phyloP scores from a whole-genome alignment of 2,329 filamentous ascomycete genomes.

The Aciculosporium take region DNA sequence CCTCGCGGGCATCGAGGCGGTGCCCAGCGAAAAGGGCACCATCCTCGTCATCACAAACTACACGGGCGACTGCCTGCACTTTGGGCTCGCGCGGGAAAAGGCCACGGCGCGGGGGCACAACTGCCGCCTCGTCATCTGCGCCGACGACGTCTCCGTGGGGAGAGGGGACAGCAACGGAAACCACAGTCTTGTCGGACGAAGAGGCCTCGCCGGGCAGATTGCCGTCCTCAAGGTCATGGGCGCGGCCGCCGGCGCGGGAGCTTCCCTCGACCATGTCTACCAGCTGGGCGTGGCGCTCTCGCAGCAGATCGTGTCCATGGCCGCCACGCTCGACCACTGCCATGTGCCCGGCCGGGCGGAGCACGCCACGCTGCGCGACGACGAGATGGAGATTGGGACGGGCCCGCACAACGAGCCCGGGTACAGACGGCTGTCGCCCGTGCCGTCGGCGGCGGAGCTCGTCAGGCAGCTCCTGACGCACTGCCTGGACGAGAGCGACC shows the following conservation, averaged over 20 bases:
- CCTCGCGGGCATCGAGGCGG: constrained; percentile 40
- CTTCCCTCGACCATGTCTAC: constrained; percentile 35
- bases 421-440: constrained; percentile 40
- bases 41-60: constrained; percentile 52
- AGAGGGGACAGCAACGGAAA: constrained; percentile 36
- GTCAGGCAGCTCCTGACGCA: constrained; percentile 43
- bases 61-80: constrained; percentile 49
- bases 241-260: constrained; percentile 32
- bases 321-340: constrained; percentile 46
- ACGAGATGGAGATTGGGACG: constrained; percentile 49
- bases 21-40: constrained; percentile 39
- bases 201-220: constrained; percentile 48
- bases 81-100: constrained; percentile 44
- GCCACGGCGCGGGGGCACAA: constrained; percentile 38
- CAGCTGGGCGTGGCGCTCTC: constrained; percentile 35
- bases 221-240: constrained; percentile 44
- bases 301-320: constrained; percentile 39
- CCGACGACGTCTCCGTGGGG: constrained; percentile 52
- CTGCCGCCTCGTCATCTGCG: constrained; percentile 45
- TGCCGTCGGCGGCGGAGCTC: constrained; percentile 32
- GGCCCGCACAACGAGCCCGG: constrained; percentile 55
- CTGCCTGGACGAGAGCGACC: constrained; percentile 43
- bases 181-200: constrained; percentile 46
- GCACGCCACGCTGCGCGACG: constrained; percentile 30
- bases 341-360: constrained; percentile 40